Percentiles rank a stretch among this genome's conserved stretches.
Conservation (phyloP, 352 stramenopile species). For the Pythium aphanidermatum region DNA sequence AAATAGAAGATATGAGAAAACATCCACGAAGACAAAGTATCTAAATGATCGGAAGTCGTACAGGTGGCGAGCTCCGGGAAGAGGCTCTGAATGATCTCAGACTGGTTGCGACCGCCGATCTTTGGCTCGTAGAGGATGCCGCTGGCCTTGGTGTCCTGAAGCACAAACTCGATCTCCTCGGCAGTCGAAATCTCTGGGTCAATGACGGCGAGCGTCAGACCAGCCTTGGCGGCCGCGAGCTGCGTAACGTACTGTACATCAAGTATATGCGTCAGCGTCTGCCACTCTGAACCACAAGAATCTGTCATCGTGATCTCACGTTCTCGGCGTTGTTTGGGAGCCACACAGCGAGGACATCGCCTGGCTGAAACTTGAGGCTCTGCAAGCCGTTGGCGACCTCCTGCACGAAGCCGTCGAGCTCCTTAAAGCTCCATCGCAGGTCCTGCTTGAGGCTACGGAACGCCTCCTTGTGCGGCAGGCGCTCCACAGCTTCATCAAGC, state of each 20-base stretch:
- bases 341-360: constrained; percentile 79
- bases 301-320: constrained; percentile 19
- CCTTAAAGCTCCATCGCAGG: constrained; percentile 80
- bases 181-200: constrained; percentile 63
- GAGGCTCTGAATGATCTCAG: constrained; percentile 55
- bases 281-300: neutral
- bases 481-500: constrained; percentile 67
- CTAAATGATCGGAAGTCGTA: constrained; percentile 31
- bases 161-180: constrained; percentile 75
- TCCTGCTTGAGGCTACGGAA: constrained; percentile 80
- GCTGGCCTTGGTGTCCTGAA: constrained; percentile 74
- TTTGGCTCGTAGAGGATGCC: constrained; percentile 84
- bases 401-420: constrained; percentile 68
- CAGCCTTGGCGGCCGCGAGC: constrained; percentile 75
- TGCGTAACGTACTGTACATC: constrained; percentile 55
- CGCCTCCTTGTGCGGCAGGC: constrained; percentile 82
- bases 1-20: too few species aligned
- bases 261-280: neutral
- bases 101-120: constrained; percentile 68
- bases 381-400: constrained; percentile 76
- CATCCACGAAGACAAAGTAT: too few species aligned
- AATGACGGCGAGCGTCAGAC: constrained; percentile 78
- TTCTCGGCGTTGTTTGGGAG: constrained; percentile 81
- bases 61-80: constrained; percentile 76
- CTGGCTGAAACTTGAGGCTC: constrained; percentile 59